Percentiles rank a stretch among this genome's conserved stretches.
Evolutionary conservation across 176 grass and related monocot genomes (phyloP).

Genomic region (Cenchrus purpureus): DNA sequence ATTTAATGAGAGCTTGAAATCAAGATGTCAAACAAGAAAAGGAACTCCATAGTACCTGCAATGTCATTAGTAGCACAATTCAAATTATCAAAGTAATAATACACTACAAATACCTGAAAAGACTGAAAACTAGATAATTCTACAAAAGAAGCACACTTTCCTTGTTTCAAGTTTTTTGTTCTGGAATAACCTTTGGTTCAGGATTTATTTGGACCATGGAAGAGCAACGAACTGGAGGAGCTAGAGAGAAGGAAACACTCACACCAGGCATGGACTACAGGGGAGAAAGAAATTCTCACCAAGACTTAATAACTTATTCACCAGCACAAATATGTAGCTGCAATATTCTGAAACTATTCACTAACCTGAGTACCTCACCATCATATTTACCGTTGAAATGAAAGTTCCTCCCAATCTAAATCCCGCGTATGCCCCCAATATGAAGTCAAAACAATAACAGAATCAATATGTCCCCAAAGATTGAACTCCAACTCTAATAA

Average conservation of each 20-base stretch:
- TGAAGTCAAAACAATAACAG: slow-evolving; percentile 55
- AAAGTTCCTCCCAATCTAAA: slow-evolving; percentile 53
- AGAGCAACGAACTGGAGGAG: slow-evolving; percentile 27
- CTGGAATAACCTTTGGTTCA: background rate
- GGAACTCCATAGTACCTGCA: slow-evolving; percentile 61
- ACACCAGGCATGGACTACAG: slow-evolving; percentile 9
- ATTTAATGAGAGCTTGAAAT: slow-evolving; percentile 52
- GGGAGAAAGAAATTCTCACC: slow-evolving; percentile 35
- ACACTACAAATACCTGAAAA: slow-evolving; percentile 33
- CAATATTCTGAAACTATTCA: slow-evolving; percentile 48
- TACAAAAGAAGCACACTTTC: slow-evolving; percentile 18
- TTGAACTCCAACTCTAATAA: slow-evolving; percentile 53
- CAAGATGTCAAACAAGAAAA: slow-evolving; percentile 65
- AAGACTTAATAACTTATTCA: slow-evolving; percentile 24
- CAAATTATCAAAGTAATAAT: slow-evolving; percentile 44
- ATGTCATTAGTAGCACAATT: slow-evolving; percentile 53
- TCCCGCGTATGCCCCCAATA: slow-evolving; percentile 42
- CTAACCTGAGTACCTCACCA: slow-evolving; percentile 53
- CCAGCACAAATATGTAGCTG: slow-evolving; percentile 29
- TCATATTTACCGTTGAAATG: slow-evolving; percentile 41
- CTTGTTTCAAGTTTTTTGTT: slow-evolving; percentile 15
- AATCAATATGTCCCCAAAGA: slow-evolving; percentile 42
- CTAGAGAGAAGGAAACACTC: slow-evolving; percentile 37
- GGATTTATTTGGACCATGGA: slow-evolving; percentile 19
- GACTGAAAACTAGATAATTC: slow-evolving; percentile 27